Conservation (phyloP, 371 early-diverging fungal species). For the Mucor plumbeus region DNA sequence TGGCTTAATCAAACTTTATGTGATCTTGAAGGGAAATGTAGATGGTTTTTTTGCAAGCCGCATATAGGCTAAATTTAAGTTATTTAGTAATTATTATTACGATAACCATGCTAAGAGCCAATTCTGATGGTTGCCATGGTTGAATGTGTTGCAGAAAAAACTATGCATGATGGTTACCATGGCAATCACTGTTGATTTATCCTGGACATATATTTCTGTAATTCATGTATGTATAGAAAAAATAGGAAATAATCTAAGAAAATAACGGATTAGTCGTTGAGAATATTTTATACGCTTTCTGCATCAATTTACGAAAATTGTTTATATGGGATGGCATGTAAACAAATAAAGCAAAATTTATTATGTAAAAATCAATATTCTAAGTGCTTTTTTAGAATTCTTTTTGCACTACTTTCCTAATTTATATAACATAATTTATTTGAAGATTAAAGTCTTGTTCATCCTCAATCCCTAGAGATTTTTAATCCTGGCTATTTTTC, state of each 20-base stretch:
- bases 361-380: background rate
- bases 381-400: background rate
- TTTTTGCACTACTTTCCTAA: background rate
- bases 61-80: background rate
- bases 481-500: too few relatives aligned
- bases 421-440: background rate
- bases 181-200: background rate
- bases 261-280: background rate
- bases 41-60: constrained; percentile 5
- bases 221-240: too few relatives aligned
- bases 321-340: background rate
- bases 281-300: background rate
- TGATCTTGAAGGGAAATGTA: constrained; percentile 8
- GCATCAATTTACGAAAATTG: background rate
- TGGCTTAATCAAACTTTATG: background rate
- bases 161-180: background rate
- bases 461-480: too few relatives aligned
- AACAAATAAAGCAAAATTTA: background rate
- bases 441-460: too few relatives aligned
- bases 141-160: too few relatives aligned
- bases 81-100: background rate
- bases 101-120: background rate
- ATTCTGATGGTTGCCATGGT: background rate
- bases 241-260: background rate
- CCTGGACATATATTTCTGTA: background rate